These are phyloP conservation scores for Lachancea mirantina DNA, from an alignment of 805 yeast species.

Conservation along the genomic window DNA sequence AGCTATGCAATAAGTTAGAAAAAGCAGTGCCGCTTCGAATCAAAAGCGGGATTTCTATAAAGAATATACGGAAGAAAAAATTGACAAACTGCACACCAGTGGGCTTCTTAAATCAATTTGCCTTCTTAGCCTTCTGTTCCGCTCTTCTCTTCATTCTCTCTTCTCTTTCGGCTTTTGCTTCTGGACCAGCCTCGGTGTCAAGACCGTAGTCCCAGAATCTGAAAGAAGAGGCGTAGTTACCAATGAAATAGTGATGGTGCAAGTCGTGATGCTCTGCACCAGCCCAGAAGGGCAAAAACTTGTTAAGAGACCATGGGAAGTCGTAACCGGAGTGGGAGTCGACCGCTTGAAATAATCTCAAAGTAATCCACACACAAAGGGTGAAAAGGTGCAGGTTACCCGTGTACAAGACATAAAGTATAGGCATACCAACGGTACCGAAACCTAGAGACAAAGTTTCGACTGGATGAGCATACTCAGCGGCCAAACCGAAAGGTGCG, in stretches of 20 bases:
- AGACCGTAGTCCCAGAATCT: constrained; percentile 91
- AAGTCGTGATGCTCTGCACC: constrained; percentile 98
- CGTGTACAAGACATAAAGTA: constrained; percentile 70
- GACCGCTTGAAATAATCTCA: constrained; percentile 91
- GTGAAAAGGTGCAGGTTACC: constrained; percentile 80
- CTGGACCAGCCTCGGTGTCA: constrained; percentile 85
- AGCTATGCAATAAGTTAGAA: no score
- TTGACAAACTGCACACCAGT: no score
- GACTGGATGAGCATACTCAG: constrained; percentile 95
- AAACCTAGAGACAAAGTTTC: constrained; percentile 87
- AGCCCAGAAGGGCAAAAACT: constrained; percentile 93
- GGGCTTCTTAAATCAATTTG: no score
- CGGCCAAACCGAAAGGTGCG: constrained; percentile 95
- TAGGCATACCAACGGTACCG: constrained; percentile 95
- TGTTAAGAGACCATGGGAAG: constrained; percentile 93
- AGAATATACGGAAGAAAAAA: no score
- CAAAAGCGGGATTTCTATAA: no score
- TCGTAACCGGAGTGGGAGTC: constrained; percentile 98
- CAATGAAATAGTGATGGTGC: constrained; percentile 93
- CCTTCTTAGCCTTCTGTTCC: constrained; percentile 37
- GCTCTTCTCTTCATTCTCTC: constrained; percentile 50
- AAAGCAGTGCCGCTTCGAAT: no score
- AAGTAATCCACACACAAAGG: constrained; percentile 78
- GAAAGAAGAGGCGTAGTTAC: constrained; percentile 90
- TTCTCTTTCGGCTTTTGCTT: constrained; percentile 71